phyloP scores from a whole-genome alignment of 306 rosid genomes.

The Rubus idaeus region DNA sequence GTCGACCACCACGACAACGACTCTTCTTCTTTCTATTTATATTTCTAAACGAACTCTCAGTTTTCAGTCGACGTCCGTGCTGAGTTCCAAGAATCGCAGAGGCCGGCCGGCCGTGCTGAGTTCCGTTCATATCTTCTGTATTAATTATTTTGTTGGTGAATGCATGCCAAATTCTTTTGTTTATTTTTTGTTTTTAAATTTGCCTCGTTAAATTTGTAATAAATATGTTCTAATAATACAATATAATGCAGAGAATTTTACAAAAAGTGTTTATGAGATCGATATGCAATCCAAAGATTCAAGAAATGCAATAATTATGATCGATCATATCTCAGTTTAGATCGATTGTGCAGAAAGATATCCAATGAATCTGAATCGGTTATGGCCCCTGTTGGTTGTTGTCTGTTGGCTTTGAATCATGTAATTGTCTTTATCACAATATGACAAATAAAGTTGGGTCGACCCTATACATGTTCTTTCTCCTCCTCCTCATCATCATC shows the following conservation, averaged over 20 bases:
- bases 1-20: constrained; percentile 14
- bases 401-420: too few species aligned
- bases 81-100: background rate
- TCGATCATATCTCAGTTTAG: too few species aligned
- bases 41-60: constrained; percentile 28
- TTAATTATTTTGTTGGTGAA: background rate
- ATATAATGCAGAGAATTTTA: background rate
- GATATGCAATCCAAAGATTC: background rate
- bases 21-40: constrained; percentile 44
- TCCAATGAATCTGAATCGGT: too few species aligned
- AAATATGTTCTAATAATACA: background rate
- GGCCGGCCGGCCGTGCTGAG: background rate
- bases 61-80: background rate
- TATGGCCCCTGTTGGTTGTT: too few species aligned
- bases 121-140: background rate
- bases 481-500: too few species aligned
- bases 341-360: too few species aligned
- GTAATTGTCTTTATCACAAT: too few species aligned
- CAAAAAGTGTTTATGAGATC: too few species aligned
- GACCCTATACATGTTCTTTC: too few species aligned
- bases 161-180: background rate
- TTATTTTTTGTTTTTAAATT: background rate
- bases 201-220: background rate
- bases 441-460: too few species aligned
- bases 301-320: too few species aligned